A percentile compares a stretch with the other conserved stretches of the same genome.
Evolutionary conservation across 345 rosid species (phyloP).

Genomic region (Gossypium anomalum): DNA sequence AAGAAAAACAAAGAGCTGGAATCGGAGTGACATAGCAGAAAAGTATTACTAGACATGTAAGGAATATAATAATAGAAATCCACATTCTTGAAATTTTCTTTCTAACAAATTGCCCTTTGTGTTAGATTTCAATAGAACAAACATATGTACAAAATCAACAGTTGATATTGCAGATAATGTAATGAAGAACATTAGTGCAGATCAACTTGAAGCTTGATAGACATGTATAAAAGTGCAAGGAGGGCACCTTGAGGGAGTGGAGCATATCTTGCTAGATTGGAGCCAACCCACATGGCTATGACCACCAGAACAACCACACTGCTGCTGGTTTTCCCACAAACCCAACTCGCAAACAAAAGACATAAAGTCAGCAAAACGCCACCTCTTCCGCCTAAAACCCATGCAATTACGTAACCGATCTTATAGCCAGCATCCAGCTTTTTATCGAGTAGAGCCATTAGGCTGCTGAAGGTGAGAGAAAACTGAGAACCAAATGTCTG

Average conservation of each 20-base stretch:
- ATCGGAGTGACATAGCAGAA: neutral
- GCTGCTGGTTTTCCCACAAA: slow-evolving; percentile 85
- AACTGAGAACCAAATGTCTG: slow-evolving; percentile 48
- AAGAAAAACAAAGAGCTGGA: neutral
- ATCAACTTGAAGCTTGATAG: slow-evolving; percentile 77
- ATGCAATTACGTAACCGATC: slow-evolving; percentile 67
- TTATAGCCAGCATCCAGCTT: slow-evolving; percentile 83
- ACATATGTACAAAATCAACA: slow-evolving; percentile 5
- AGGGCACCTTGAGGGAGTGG: slow-evolving; percentile 90
- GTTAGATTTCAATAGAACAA: neutral
- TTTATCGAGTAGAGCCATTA: slow-evolving; percentile 57
- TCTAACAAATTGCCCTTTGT: neutral
- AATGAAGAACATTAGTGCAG: slow-evolving; percentile 14
- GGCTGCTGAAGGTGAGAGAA: slow-evolving; percentile 63
- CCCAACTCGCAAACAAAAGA: slow-evolving; percentile 79
- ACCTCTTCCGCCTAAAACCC: slow-evolving; percentile 57
- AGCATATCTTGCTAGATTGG: slow-evolving; percentile 68
- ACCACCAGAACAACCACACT: slow-evolving; percentile 54
- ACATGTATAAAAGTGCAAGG: slow-evolving; percentile 73
- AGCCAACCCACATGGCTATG: slow-evolving; percentile 77
- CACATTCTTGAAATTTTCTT: slow-evolving; percentile 5
- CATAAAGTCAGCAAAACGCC: slow-evolving; percentile 34
- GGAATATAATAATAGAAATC: neutral
- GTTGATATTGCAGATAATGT: neutral
- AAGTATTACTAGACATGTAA: neutral